Evolutionary conservation across 1,139 yeast genomes (phyloP), one percentile per base, ranked within the genome.

Genomic region (Groenewaldozyma auringiensis): DNA sequence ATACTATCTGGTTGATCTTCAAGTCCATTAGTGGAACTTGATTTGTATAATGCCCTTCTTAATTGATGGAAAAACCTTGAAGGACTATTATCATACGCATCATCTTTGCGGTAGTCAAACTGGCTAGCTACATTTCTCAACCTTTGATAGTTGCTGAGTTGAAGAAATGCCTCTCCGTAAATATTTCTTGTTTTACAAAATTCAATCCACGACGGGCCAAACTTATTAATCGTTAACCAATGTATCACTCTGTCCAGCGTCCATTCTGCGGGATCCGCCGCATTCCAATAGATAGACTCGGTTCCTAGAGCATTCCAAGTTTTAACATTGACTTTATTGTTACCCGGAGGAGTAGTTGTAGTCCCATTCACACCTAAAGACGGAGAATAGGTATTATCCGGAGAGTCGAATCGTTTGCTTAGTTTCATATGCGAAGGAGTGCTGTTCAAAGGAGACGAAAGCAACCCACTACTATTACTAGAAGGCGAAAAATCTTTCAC

Each of bases 151-250:
- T 81, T 85, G 37, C 80, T 75, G 52, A 88, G 67, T 46, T 78
- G 80, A 21, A 87, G 65, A 57, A 87, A 87, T 33, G 75, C 67
- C 44, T 76, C 74, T 0, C 92, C 89, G 3, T 73, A 69, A 1
- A 86, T 70, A 47, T 78, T 79, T 51, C 80, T 74, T 40, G 72
- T 69, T 33, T 68, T 68, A 60, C 87, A 83, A 9, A 81, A 74
- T 9, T 71, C 76, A 27, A 74, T 69, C 96, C 96, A 88, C 11
- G 81, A 72, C 3, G 72, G 74, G 51, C 84, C 83, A 63, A 88
- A 88, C 31, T 75, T 73, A 59, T 87, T 74, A 18, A 62, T 56
- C 14, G 76, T 81, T 25, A 88, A 69, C 95, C 95, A 88, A 40
- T 66, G 61, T 0, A 74, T 49, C 0, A 87, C 94, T 46, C 83